Conservation (phyloP, 1,139 yeast species). For the Debaryomyces sp. region DNA sequence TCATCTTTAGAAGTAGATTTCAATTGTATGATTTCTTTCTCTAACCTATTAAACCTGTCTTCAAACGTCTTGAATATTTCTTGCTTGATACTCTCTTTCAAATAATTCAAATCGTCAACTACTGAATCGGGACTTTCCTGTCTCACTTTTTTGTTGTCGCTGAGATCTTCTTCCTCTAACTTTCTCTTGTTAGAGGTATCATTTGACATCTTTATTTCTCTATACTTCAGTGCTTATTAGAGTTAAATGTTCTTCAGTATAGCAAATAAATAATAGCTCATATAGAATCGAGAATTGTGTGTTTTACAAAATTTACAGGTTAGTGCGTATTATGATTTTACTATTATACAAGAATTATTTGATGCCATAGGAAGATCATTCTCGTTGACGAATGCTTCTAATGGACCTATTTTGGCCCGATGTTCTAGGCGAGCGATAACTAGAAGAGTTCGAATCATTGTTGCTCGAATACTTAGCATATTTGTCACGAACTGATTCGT, state of each 20-base stretch:
- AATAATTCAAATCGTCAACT: conserved; percentile 14
- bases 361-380: conserved; percentile 8
- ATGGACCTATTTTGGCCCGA: conserved; percentile 23
- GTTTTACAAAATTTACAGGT: conserved; percentile 7
- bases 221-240: not conserved
- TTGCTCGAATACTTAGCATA: conserved; percentile 32
- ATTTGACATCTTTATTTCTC: conserved; percentile 17
- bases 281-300: not conserved
- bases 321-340: not conserved
- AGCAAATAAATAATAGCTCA: not conserved
- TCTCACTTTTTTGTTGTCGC: conserved; percentile 14
- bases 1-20: conserved; percentile 9
- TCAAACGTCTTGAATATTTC: conserved; percentile 24
- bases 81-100: conserved; percentile 18
- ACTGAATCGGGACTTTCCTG: conserved; percentile 10
- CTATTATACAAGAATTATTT: conserved; percentile 4
- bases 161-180: conserved; percentile 18
- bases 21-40: conserved; percentile 23
- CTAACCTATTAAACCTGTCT: conserved; percentile 22
- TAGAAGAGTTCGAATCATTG: conserved; percentile 6
- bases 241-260: not conserved
- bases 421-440: conserved; percentile 11
- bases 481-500: conserved; percentile 31
- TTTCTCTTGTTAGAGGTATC: conserved; percentile 23
- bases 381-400: conserved; percentile 26